Percentiles rank a stretch among this genome's conserved stretches.
These are phyloP conservation scores for Pyrenopolyporus hunteri DNA, from an alignment of 495 filamentous ascomycete genomes.

Conservation along the genomic window DNA sequence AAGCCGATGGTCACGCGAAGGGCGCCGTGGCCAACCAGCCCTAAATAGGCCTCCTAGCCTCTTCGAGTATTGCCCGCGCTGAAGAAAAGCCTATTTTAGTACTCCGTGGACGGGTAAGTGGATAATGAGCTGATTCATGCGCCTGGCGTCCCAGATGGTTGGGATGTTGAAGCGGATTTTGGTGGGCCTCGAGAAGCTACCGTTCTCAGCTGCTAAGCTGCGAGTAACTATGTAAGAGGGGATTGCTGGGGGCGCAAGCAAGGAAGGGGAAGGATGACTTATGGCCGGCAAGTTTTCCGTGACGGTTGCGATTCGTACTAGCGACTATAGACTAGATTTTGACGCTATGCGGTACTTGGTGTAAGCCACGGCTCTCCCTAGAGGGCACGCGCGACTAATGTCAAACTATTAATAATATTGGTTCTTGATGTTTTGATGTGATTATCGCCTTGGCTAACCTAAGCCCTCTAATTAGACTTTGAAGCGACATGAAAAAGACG, in stretches of 20 bases:
- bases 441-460: not conserved
- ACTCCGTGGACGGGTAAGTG: constrained; percentile 18
- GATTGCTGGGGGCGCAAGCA: constrained; percentile 4
- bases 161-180: constrained; percentile 6
- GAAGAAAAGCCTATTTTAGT: constrained; percentile 17
- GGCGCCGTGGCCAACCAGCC: constrained; percentile 5
- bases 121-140: constrained; percentile 32
- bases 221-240: not conserved
- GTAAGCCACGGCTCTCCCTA: not conserved
- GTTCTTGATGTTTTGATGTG: not conserved
- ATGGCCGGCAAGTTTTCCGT: constrained; percentile 17
- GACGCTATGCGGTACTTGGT: not conserved
- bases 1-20: constrained; percentile 11
- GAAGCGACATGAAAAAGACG: not conserved
- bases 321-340: not conserved
- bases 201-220: constrained; percentile 16
- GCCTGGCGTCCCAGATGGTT: constrained; percentile 3
- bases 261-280: not conserved
- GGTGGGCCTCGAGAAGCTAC: constrained; percentile 12
- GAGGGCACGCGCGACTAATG: not conserved
- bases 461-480: no score
- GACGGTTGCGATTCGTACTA: not conserved
- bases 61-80: constrained; percentile 15
- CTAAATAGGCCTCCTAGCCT: constrained; percentile 12
- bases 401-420: constrained; percentile 1